phyloP scores from a whole-genome alignment of 345 rosid genomes.

The Raphanus sativus region DNA sequence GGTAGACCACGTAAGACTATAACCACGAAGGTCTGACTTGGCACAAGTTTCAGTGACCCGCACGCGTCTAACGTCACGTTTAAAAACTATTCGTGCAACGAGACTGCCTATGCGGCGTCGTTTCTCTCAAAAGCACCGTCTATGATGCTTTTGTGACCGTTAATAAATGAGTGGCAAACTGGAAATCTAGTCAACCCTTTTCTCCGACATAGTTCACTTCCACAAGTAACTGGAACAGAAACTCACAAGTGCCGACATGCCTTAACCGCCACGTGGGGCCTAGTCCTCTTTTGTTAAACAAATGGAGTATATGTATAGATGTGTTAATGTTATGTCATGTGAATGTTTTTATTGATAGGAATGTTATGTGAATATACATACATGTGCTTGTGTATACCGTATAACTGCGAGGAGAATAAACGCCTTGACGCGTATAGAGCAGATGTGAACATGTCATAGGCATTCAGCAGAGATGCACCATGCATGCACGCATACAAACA shows the following conservation, averaged over 20 bases:
- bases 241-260: conserved; percentile 29
- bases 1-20: conserved; percentile 41
- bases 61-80: conserved; percentile 41
- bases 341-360: neutral
- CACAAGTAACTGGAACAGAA: conserved; percentile 39
- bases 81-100: conserved; percentile 21
- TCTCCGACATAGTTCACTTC: conserved; percentile 36
- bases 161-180: conserved; percentile 22
- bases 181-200: conserved; percentile 30
- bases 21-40: conserved; percentile 32
- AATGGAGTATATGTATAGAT: neutral
- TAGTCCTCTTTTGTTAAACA: neutral
- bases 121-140: conserved; percentile 12
- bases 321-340: conserved; percentile 6
- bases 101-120: conserved; percentile 22
- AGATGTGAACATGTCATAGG: conserved; percentile 26
- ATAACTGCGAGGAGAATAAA: conserved; percentile 14
- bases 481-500: conserved; percentile 18
- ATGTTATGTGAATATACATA: neutral
- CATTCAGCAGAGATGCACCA: conserved; percentile 2
- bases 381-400: neutral
- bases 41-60: conserved; percentile 42
- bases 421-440: conserved; percentile 16
- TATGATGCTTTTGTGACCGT: conserved; percentile 30
- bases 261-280: neutral